Evolutionary conservation across 2,329 filamentous ascomycete genomes (phyloP), one percentile per base, ranked within the genome.

Genomic region (Scleromitrula shiraiana): DNA sequence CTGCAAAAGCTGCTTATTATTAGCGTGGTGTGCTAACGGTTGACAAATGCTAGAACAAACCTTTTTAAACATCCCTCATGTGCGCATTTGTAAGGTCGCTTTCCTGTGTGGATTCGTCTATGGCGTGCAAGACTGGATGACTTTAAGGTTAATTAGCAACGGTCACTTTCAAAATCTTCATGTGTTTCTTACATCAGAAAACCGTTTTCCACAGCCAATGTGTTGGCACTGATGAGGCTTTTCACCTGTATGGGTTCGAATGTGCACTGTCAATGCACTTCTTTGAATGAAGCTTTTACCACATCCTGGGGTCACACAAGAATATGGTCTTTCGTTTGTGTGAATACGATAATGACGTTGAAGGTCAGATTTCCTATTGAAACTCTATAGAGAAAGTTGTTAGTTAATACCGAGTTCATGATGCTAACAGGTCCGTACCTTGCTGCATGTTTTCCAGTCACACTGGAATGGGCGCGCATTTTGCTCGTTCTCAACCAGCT

Each of bases 281-380:
- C 80, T 71, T 59, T 85, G 82, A 54, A 85, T 85, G 64, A 85
- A 85, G 64, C 78, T 80, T 67, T 85, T 85, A 37, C 78, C 77
- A 60, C 82, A 85, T 5, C 74, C 77, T 7, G 71, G 71, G 7
- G 71, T 75, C 47, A 69, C 69, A 65, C 81, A 85, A 24, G 73
- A 71, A 62, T 83, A 84, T 8, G 82, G 82, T 17, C 81, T 70
- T 64, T 85, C 81, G 60, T 84, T 84, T 46, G 82, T 85, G 65
- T 85, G 82, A 60, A 85, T 85, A 53, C 82, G 75, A 60, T 82
- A 82, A 60, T 85, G 82, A 61, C 82, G 74, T 60, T 83, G 80
- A 51, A 85, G 68, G 58, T 85, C 82, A 15, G 82, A 85, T 65
- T 85, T 85, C 59, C 82, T 74, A 65, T 84, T 84, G 70, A 85